Conservation (phyloP, 805 yeast species). For the Metschnikowia lachancei region DNA sequence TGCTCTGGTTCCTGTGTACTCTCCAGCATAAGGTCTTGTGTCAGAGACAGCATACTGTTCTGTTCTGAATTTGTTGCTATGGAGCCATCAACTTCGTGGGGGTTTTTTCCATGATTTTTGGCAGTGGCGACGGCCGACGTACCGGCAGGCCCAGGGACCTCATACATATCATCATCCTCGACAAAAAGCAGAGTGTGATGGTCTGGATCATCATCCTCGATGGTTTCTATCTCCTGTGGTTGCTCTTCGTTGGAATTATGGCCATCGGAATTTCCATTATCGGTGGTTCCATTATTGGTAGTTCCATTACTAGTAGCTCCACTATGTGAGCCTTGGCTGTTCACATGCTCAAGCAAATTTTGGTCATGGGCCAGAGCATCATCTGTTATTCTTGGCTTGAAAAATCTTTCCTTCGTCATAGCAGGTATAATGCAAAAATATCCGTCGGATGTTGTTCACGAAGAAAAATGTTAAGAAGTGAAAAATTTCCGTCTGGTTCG, state of each 20-base stretch:
- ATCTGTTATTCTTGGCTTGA: background rate
- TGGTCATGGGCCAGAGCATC: background rate
- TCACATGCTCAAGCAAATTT: too few relatives aligned
- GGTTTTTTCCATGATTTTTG: background rate
- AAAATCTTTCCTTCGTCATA: slow-evolving; percentile 1
- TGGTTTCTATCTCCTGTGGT: background rate
- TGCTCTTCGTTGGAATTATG: background rate
- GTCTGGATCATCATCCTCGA: too few relatives aligned
- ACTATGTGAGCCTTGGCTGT: background rate
- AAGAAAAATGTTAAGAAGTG: too few relatives aligned
- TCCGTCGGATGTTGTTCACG: too few relatives aligned
- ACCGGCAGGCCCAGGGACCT: background rate
- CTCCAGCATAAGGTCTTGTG: background rate
- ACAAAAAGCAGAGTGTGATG: background rate
- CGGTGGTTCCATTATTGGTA: background rate
- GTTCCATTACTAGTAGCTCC: background rate
- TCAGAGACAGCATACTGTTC: background rate
- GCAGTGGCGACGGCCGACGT: background rate
- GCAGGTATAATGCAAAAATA: too few relatives aligned
- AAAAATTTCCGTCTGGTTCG: too few relatives aligned
- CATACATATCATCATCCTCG: background rate
- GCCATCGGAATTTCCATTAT: background rate
- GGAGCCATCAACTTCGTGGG: background rate
- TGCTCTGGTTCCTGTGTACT: background rate
- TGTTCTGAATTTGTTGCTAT: background rate